Evolutionary conservation across 108 stramenopile genomes (phyloP).

Genomic region (Skeletonema costatum): DNA sequence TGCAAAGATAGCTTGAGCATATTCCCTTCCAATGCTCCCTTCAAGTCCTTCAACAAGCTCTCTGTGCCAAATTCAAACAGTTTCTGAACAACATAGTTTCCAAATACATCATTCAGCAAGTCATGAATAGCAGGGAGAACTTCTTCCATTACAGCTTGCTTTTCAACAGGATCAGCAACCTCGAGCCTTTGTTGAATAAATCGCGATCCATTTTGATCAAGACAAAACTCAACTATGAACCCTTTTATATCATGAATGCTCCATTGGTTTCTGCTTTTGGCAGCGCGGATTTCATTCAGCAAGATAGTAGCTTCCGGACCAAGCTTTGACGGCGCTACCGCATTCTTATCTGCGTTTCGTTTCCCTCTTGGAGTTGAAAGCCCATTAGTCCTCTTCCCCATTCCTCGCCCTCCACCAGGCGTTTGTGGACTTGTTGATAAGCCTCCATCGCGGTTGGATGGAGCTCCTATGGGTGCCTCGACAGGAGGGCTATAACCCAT

Average conservation of each 20-base stretch:
- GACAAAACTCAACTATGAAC: slow-evolving; percentile 91
- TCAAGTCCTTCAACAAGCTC: slow-evolving; percentile 69
- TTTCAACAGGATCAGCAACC: slow-evolving; percentile 76
- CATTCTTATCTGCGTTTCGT: slow-evolving; percentile 43
- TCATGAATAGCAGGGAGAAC: slow-evolving; percentile 76
- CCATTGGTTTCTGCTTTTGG: slow-evolving; percentile 80
- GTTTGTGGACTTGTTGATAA: not conserved
- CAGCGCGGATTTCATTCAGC: slow-evolving; percentile 73
- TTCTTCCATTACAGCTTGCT: slow-evolving; percentile 84
- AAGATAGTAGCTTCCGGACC: slow-evolving; percentile 53
- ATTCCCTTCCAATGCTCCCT: slow-evolving; percentile 71
- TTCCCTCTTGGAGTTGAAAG: slow-evolving; percentile 28
- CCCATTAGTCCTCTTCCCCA: slow-evolving; percentile 23
- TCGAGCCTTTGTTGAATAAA: slow-evolving; percentile 97
- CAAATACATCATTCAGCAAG: slow-evolving; percentile 90
- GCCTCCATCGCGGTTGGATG: not conserved
- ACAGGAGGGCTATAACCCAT: slow-evolving; percentile 4
- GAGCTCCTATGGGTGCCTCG: slow-evolving; percentile 1
- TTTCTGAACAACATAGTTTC: slow-evolving; percentile 98
- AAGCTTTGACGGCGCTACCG: slow-evolving; percentile 34
- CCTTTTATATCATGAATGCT: slow-evolving; percentile 70
- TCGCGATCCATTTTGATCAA: slow-evolving; percentile 98
- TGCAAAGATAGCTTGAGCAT: slow-evolving; percentile 85
- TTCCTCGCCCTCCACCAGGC: slow-evolving; percentile 10
- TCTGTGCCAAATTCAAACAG: slow-evolving; percentile 91